Base-by-base conservation (phyloP, 176 grass and related monocot genomes). In the Olyra latifolia region DNA sequence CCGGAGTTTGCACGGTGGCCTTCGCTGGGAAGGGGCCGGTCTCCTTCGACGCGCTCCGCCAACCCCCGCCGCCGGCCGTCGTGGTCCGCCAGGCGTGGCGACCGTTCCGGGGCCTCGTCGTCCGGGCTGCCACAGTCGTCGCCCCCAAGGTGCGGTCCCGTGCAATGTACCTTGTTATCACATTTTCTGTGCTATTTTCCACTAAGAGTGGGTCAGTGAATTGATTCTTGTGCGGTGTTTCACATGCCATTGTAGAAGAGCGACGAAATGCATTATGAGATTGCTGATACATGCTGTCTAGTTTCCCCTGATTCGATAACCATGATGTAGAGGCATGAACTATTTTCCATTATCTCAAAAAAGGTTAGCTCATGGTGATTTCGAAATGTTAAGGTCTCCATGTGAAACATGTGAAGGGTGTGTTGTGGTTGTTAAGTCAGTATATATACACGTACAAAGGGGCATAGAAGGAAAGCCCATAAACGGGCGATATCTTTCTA, bases 41-140 rank as follows among this genome's bases (percentile, higher is more conserved):
- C 19, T 35, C 81, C 42, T 10, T 53, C 4, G 59, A 61, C 45
- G 43, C 52, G 15, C 44, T 45, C 23, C 53, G 53, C 24, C 4
- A 50, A 40, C 38, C 78, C 12, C 27, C 53, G 23, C 25, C 17
- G 32, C 57, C 79, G 20, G 20, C 66, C 45, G 19, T 87, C 64
- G 66, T 66, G 29, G 49, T 52, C 14, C 39, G 76, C n/a, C 48
- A 74, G 14, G 74, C 54, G 0, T 66, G 67, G 38, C 64, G 46
- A 40, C 39, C 62, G 46, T 75, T 83, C 35, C 69, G 69, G 13
- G 63, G 86, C 42, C 73, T 93, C 41, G 72, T 89, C 45, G 83
- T 89, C 25, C 88, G 78, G 80, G 94, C 88, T 3, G 88, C 88
- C 53, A 91, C 91, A 38, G 86, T 85, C 19, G 83, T 97, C 17